Evolutionary conservation across 495 filamentous ascomycete species (phyloP).

Genomic region (Aspergillus coremiiformis): DNA sequence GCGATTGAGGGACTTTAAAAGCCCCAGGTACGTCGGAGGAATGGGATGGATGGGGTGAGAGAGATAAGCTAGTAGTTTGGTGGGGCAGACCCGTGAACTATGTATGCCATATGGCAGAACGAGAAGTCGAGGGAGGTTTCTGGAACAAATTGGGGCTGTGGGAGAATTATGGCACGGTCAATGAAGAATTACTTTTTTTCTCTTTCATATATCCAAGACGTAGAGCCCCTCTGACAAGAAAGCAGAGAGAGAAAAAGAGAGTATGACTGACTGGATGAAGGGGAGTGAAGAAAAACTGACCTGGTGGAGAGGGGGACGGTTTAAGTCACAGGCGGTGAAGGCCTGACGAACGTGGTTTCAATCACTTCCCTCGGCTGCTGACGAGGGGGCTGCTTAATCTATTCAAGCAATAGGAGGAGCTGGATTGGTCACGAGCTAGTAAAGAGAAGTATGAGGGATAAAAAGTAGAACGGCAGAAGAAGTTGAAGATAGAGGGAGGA

Average conservation of each 20-base stretch:
- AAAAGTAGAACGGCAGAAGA: slow-evolving; percentile 4
- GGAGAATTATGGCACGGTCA: not conserved
- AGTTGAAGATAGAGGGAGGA: not conserved
- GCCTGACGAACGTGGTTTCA: not conserved
- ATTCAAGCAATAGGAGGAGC: not conserved
- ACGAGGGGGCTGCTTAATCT: not conserved
- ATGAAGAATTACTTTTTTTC: not conserved
- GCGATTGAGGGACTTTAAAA: not conserved
- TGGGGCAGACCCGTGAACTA: slow-evolving; percentile 5
- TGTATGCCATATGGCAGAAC: slow-evolving; percentile 20
- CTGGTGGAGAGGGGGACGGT: slow-evolving; percentile 15
- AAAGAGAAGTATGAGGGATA: not conserved
- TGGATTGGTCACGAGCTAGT: not conserved
- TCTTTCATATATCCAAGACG: not conserved
- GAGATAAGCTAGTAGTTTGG: slow-evolving; percentile 10
- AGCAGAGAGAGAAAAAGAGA: slow-evolving; percentile 19
- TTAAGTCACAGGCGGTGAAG: slow-evolving; percentile 4
- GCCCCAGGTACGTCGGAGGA: slow-evolving; percentile 16
- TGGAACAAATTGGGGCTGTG: not conserved
- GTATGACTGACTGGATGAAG: slow-evolving; percentile 15
- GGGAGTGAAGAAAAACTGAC: slow-evolving; percentile 20
- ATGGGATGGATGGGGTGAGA: slow-evolving; percentile 4
- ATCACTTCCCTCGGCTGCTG: not conserved
- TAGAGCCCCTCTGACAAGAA: too few relatives aligned
- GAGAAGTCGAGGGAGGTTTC: too few relatives aligned